Evolutionary conservation across 2,329 filamentous ascomycete species (phyloP), one percentile per base, ranked within the genome.

Genomic region (Claviceps sp.): DNA sequence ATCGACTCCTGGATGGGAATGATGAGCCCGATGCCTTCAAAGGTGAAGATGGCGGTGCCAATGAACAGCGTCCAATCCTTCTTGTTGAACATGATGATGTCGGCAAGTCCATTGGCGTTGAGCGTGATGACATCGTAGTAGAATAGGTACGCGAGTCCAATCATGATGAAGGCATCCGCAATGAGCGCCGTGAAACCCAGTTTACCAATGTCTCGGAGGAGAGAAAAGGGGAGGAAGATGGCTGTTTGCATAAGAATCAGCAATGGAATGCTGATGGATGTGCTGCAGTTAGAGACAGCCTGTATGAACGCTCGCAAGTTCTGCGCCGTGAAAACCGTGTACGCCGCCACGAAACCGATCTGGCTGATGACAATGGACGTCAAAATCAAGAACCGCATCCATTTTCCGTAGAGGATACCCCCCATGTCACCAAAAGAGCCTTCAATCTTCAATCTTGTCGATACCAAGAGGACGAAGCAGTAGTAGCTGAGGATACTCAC

Each of bases 371-470:
- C 91, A 58, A 98, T 94, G 5, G 93, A 97, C 24, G 77, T 76
- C 55, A 98, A 80, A 64, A 98, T 97, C 61, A 94, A 72, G 55
- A 78, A 83, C 55, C 90, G 81, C 85, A 98, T 87, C 78, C 86
- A 90, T 58, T 84, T 86, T 56, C 93, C 93, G 65, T 93, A 98
- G 16, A 98, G 76, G 47, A 88, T 82, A 48, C 88, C 89, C 50
- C 94, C 93, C 70, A 98, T 95, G 63, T 97, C 93, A 67, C 93
- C 93, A 70, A 97, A 98, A 1, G 93, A 97, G n/a, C 87, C 89
- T 48, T 90, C 85, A 30, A 97, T 80, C 64, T 81, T 85, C 48
- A 95, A 73, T 38, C 93, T 85, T 2, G 89, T 93, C 54, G 84
- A 84, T 56, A 96, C 89, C 37, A 98, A 78, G 14, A 98, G 76